Conservation (phyloP, 805 yeast species). For the Ascoidea tarda region DNA sequence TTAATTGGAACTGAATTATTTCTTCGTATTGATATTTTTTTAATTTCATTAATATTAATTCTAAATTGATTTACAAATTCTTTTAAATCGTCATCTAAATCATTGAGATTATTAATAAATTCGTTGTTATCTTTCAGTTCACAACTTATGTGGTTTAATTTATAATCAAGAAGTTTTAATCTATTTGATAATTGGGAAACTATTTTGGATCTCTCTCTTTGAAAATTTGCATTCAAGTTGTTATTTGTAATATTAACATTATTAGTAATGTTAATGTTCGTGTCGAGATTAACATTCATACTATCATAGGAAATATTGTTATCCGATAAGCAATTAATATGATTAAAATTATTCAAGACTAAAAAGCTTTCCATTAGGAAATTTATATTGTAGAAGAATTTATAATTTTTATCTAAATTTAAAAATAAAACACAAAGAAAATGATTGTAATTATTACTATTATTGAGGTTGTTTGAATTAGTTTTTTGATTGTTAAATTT, state of each 20-base stretch:
- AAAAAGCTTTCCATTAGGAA: too few relatives aligned
- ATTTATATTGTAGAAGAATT: too few relatives aligned
- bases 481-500: too few relatives aligned
- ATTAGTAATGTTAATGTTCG: too few relatives aligned
- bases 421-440: background rate
- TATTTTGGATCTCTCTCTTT: too few relatives aligned
- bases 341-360: too few relatives aligned
- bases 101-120: background rate
- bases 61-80: background rate
- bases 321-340: background rate
- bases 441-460: too few relatives aligned
- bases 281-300: background rate
- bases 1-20: too few relatives aligned
- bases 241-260: background rate
- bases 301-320: background rate
- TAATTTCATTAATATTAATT: background rate
- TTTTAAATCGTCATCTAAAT: background rate
- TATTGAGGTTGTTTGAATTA: too few relatives aligned
- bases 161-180: background rate
- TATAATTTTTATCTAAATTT: too few relatives aligned
- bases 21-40: background rate
- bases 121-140: background rate
- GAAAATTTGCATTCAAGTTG: background rate
- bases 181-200: background rate
- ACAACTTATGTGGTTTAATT: too few relatives aligned